These are phyloP conservation scores for Millerago galiae DNA, from an alignment of 805 yeast species.

Conservation along the genomic window DNA sequence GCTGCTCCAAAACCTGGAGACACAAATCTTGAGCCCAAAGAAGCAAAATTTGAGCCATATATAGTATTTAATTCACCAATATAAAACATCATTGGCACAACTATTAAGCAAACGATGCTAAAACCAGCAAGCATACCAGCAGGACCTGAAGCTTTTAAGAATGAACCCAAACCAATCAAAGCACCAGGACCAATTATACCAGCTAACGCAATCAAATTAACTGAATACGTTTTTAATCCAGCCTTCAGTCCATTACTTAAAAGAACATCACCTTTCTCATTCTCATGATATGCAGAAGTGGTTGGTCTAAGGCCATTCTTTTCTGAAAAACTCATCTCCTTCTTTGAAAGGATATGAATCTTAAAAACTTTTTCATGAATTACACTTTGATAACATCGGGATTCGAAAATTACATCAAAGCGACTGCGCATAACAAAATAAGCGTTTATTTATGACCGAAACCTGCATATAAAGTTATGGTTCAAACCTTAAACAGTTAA, in stretches of 20 bases:
- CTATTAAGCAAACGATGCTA: conserved; percentile 45
- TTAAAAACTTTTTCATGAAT: not conserved
- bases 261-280: conserved; percentile 22
- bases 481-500: no score
- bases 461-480: no score
- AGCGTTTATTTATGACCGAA: no score
- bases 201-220: conserved; percentile 45
- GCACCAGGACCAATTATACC: conserved; percentile 60
- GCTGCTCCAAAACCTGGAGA: conserved; percentile 55
- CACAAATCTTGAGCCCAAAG: conserved; percentile 43
- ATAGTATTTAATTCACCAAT: conserved; percentile 51
- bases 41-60: conserved; percentile 48
- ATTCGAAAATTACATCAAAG: not conserved
- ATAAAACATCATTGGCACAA: conserved; percentile 48
- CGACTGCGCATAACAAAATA: no score
- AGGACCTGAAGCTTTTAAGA: conserved; percentile 46
- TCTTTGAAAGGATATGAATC: no score
- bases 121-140: conserved; percentile 47
- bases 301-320: not conserved
- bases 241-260: conserved; percentile 35
- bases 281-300: conserved; percentile 12
- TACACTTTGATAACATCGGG: not conserved
- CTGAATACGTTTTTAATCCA: conserved; percentile 43
- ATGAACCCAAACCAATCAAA: conserved; percentile 45
- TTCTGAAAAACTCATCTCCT: not conserved